Conservation (phyloP, 768 basidiomycete genomes). For the Russula emetica region DNA sequence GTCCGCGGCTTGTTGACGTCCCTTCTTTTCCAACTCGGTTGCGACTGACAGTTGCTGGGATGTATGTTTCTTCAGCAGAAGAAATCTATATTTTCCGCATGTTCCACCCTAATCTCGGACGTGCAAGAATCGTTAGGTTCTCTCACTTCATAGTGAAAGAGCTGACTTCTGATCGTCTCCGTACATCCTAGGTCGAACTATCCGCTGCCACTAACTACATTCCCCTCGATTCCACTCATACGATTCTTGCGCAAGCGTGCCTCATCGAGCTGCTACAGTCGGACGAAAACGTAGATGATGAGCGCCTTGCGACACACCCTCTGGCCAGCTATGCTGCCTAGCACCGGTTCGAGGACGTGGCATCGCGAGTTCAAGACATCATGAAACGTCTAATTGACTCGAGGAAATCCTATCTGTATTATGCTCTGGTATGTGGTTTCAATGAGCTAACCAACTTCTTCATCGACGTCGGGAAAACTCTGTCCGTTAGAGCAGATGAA, state of each 20-base stretch:
- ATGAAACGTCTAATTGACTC: not conserved
- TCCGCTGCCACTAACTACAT: not conserved
- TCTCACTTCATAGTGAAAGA: not conserved
- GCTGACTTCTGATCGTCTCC: not conserved
- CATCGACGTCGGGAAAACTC: not conserved
- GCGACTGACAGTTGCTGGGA: not conserved
- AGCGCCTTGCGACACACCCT: too few relatives aligned
- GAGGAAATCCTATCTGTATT: not conserved
- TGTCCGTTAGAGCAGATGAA: not conserved
- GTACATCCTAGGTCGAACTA: not conserved
- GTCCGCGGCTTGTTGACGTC: not conserved
- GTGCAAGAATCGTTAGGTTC: not conserved
- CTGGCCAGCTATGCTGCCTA: not conserved
- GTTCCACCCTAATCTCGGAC: not conserved
- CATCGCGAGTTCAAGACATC: not conserved
- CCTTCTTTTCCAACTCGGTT: not conserved
- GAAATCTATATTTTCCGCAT: not conserved
- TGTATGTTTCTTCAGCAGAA: not conserved
- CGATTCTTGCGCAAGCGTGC: too few relatives aligned
- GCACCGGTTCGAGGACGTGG: not conserved
- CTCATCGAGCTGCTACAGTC: too few relatives aligned
- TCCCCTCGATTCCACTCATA: not conserved
- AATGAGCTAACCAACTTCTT: not conserved
- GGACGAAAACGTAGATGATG: too few relatives aligned
- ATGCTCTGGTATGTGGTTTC: not conserved